phyloP scores from a whole-genome alignment of 345 rosid genomes.

The Viola odorata region DNA sequence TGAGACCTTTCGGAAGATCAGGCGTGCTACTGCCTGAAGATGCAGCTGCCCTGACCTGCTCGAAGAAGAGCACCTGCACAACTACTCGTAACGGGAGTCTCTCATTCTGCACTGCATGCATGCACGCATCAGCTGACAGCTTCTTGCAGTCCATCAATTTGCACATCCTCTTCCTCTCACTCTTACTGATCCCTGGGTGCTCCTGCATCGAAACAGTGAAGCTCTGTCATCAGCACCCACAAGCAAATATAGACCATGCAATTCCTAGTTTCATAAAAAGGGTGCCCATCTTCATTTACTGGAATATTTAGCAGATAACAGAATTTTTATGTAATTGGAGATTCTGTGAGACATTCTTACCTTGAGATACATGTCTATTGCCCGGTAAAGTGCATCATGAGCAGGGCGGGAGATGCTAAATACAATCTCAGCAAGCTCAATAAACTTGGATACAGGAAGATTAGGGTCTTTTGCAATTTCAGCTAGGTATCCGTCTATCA shows the following conservation, averaged over 20 bases:
- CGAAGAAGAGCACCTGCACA: constrained; percentile 77
- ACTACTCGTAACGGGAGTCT: constrained; percentile 74
- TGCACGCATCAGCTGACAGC: constrained; percentile 72
- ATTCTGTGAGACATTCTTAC: constrained; percentile 26
- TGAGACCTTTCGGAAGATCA: constrained; percentile 48
- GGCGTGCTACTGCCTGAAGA: constrained; percentile 85
- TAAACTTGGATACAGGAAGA: constrained; percentile 47
- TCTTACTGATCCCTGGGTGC: constrained; percentile 65
- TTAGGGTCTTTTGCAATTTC: constrained; percentile 73
- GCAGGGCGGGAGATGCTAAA: constrained; percentile 59
- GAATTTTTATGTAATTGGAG: too few species aligned
- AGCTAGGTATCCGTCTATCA: constrained; percentile 66
- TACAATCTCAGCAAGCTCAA: constrained; percentile 64
- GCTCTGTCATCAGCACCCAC: not conserved
- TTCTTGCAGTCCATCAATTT: constrained; percentile 86
- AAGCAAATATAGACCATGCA: not conserved
- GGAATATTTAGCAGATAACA: not conserved
- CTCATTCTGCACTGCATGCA: constrained; percentile 85
- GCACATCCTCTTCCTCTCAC: constrained; percentile 79
- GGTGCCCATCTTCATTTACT: not conserved
- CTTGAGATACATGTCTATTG: constrained; percentile 76
- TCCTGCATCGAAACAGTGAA: constrained; percentile 38
- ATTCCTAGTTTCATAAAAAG: not conserved
- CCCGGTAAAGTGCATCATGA: constrained; percentile 79
- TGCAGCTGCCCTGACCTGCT: constrained; percentile 65